Base-by-base conservation (phyloP, 257 asterid species). In the Nicotiana noctiflora region DNA sequence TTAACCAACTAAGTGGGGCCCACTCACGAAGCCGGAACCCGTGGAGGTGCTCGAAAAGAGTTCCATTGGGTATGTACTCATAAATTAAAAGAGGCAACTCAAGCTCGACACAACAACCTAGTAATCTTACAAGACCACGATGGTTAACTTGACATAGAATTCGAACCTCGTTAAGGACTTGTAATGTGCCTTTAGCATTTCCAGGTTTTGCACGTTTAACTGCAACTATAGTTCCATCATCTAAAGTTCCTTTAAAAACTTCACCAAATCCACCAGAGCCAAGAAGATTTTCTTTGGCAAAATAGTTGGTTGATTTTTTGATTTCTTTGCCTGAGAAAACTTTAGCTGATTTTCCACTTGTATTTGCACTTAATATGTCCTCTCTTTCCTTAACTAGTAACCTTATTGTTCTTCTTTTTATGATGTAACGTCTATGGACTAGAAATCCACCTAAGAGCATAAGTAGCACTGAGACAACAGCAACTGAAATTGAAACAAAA, bases 181-280 rank as follows among this genome's bases (percentile, higher is more conserved):
- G 94, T 14, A 65, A 85, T 0, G 85, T 87, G 81, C 92, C 94
- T 59, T 85, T 87, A 10, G 89, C 89, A 59, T 82, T 91, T 4
- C 91, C 94, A 0, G 88, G 90, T 78, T 90, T 90, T 40, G 94
- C 92, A 8, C 92, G 83, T 79, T 91, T 91, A 8, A 90, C 91
- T 0, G 96, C 96, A n/a, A 88, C 76, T 5, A 64, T 65, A 1
- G 84, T 86, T 29, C 91, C 91, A 10, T 90, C 92, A 0, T 90
- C 91, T 6, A 91, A 84, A 4, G 49, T 86, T 23, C 92, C 96
- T 83, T 84, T 90, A 74, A 87, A 91, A 37, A 91, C 96, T 81
- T 91, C 92, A 0, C 93, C 93, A n/a, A 91, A 91, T 72, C 92
- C 96, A 18, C 93, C 94, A 0, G 83, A 72, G 14, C 94, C 94